phyloP scores from a whole-genome alignment of 306 rosid genomes.

The Astragalus membranaceus region DNA sequence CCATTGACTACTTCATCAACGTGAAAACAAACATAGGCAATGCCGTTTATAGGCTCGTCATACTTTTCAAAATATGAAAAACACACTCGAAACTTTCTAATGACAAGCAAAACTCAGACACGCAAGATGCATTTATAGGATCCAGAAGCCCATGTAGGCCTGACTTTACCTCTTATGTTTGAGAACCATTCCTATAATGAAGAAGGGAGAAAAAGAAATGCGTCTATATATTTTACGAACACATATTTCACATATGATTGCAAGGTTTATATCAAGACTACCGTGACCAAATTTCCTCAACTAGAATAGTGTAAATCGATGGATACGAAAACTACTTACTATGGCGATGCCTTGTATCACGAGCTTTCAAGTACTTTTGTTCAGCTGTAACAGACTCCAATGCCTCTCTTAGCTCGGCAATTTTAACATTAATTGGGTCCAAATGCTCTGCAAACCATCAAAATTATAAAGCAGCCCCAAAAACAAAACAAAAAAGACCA shows the following conservation, averaged over 20 bases:
- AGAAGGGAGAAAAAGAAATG: not conserved
- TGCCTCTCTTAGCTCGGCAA: conserved; percentile 97
- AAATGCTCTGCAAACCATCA: conserved; percentile 72
- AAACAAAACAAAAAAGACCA: not conserved
- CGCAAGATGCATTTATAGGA: not conserved
- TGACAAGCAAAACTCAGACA: not conserved
- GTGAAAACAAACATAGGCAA: no score
- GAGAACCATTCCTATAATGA: not conserved
- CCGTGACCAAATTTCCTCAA: not conserved
- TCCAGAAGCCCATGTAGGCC: not conserved
- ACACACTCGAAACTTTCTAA: not conserved
- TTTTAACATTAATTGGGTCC: conserved; percentile 97
- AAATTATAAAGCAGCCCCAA: not conserved
- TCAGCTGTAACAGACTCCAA: conserved; percentile 88
- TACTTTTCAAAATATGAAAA: not conserved
- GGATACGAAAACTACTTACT: conserved; percentile 53
- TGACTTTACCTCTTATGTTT: not conserved
- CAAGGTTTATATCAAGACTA: conserved; percentile 10
- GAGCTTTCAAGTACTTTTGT: conserved; percentile 92
- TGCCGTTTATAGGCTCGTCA: not conserved
- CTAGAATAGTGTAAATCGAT: not conserved
- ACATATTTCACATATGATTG: not conserved
- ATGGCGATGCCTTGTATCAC: conserved; percentile 89
- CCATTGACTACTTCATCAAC: no score
- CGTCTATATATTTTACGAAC: not conserved